Evolutionary conservation across 768 basidiomycete genomes (phyloP), one percentile per base, ranked within the genome.

Genomic region (Collybia mongolica): DNA sequence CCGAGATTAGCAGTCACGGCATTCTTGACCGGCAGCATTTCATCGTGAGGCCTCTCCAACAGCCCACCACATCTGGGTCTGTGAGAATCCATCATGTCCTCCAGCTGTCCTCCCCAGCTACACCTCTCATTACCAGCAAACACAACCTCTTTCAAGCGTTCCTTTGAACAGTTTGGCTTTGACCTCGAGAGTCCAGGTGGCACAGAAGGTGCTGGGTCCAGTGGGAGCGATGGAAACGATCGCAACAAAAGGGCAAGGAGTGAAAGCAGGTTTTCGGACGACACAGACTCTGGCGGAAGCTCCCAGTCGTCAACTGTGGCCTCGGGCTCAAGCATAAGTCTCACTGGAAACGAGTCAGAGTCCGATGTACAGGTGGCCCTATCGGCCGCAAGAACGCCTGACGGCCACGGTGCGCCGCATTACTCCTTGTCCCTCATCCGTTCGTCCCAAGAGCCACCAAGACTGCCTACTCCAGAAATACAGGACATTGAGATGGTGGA

Each of bases 181-280:
- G 80, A 83, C 67, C 65, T 82, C 39, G 78, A 78, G 17, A 75
- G 75, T 50, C 77, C 79, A 7, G 60, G 58, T 41, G 57, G 58
- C 37, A 46, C 55, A 24, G 55, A 65, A 40, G 60, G 47, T 19
- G 29, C 54, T 6, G 63, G 67, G 53, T 50, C 61, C 45, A 70
- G 67, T 51, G 62, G 58, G 22, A 60, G 57, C 59, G 64, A 69
- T 61, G 70, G 72, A 41, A 76, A 77, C 55, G 72, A 79, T 48
- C 76, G 80, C 51, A 82, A 76, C 53, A 84, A 84, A 65, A 67
- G 83, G 26, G 79, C 83, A 3, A 67, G 82, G 40, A 83, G 82
- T 52, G 76, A 74, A 28, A 77, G 74, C 52, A 77, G 73, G 28
- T 67, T 70, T 24, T 73, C 72, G 14, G 68, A 74, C 39, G 66